Evolutionary conservation across 2,329 filamentous ascomycete genomes (phyloP), one percentile per base, ranked within the genome.

Genomic region (Fusarium abutilonis): DNA sequence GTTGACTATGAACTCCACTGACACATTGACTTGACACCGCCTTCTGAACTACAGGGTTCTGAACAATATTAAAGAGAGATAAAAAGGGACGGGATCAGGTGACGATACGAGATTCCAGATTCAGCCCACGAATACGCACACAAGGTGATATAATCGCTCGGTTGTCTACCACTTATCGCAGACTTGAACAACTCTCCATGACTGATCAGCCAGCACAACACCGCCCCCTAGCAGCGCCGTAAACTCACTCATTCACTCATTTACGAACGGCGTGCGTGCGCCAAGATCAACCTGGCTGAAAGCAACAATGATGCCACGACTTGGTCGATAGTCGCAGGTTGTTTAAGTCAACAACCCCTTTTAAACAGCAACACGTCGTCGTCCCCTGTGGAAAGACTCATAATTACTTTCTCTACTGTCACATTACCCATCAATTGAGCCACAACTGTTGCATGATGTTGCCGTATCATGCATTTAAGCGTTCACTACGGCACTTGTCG

Each of bases 221-320:
- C 52, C 38, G 49, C 59, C 63, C 53, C 50, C 45, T 60, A 60
- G 49, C 64, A 66, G 36, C 54, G 52, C 39, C 38, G 55, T 54
- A 49, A 48, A 51, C 49, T 59, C 43, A 34, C 31, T 34, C 31
- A n/a, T 8, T 34, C 31, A 34, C 14, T 34, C 31, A 51, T 10
- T 58, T 49, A 47, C 53, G 38, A 60, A 48, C 56, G 40, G 31
- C 35, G 51, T 57, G 46, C 32, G 43, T 57, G 54, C 59, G 63
- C 67, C 64, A 68, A 70, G 67, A 59, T 39, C 19, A 43, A 41
- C 29, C 54, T 59, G 55, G 50, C 45, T 56, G 64, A 56, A 43
- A 56, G 45, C 35, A 42, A 48, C 34, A 46, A 59, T 63, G 67
- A 67, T 69, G 64, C 66, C 63, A 67, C 64, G 54, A 58, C 63